phyloP scores from a whole-genome alignment of 148 eudicot genomes.

The Amaranthus hypochondriacus region DNA sequence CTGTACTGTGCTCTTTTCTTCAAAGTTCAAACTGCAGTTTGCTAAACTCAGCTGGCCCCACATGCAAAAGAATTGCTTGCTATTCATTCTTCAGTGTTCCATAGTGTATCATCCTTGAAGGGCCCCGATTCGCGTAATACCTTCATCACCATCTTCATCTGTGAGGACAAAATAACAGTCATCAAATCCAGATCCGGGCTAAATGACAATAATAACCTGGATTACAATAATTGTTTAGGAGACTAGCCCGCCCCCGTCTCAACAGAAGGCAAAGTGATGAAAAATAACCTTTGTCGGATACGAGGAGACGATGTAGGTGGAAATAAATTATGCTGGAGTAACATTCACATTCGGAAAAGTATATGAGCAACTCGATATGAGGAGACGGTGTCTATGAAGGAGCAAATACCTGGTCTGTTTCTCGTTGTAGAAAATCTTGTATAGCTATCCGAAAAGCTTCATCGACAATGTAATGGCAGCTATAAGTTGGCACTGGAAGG shows the following conservation, averaged over 20 bases:
- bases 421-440: conserved; percentile 65
- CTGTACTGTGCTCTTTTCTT: background rate
- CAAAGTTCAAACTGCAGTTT: background rate
- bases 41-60: background rate
- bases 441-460: conserved; percentile 66
- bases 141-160: conserved; percentile 61
- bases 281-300: background rate
- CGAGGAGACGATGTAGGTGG: background rate
- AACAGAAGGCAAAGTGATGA: too few species aligned
- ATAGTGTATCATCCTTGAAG: conserved; percentile 46
- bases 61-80: background rate
- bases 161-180: conserved; percentile 10
- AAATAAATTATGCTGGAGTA: background rate
- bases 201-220: too few species aligned
- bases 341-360: background rate
- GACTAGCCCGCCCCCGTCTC: too few species aligned
- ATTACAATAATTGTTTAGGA: too few species aligned
- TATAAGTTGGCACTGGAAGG: conserved; percentile 82
- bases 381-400: background rate
- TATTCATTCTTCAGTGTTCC: conserved; percentile 11
- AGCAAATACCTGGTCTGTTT: conserved; percentile 64
- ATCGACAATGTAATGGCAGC: conserved; percentile 78
- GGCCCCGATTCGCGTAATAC: conserved; percentile 69
- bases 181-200: background rate
- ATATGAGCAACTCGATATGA: background rate